Conservation (phyloP, 768 basidiomycete genomes). For the Panellus pusillus region DNA sequence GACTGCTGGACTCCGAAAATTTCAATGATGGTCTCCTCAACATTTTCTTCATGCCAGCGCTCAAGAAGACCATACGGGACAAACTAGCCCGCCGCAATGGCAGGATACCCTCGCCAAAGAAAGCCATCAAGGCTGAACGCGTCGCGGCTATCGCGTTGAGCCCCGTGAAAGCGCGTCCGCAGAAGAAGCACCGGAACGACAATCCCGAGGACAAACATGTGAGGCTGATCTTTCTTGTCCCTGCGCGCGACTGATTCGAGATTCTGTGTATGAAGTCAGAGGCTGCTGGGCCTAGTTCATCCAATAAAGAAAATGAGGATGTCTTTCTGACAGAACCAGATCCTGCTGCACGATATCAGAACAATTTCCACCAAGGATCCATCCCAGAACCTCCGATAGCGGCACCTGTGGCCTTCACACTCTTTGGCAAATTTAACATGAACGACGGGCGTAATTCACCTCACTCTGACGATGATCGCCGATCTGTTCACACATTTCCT, state of each 20-base stretch:
- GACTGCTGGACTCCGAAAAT: background rate
- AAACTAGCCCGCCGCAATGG: background rate
- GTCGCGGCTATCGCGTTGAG: conserved; percentile 6
- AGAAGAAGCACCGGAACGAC: conserved; percentile 6
- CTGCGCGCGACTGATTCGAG: too few species aligned
- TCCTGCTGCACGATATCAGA: too few species aligned
- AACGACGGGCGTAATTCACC: background rate
- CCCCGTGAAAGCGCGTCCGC: conserved; percentile 4
- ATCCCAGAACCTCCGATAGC: conserved; percentile 3
- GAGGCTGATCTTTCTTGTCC: background rate
- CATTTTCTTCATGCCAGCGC: background rate
- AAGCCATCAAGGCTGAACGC: conserved; percentile 2
- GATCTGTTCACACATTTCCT: conserved; percentile 2
- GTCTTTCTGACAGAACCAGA: too few species aligned
- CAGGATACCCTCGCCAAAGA: background rate
- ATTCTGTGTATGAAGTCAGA: too few species aligned
- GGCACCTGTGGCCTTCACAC: background rate
- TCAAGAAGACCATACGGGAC: conserved; percentile 4
- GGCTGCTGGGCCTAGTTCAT: too few species aligned
- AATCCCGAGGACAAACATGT: conserved; percentile 1
- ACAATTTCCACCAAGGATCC: conserved; percentile 9
- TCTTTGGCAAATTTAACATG: conserved; percentile 5
- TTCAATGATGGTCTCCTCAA: background rate
- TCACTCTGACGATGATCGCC: background rate
- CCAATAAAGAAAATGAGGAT: too few species aligned